Conservation (phyloP, 2,329 filamentous ascomycete genomes). For the Xylariaceae sp. region DNA sequence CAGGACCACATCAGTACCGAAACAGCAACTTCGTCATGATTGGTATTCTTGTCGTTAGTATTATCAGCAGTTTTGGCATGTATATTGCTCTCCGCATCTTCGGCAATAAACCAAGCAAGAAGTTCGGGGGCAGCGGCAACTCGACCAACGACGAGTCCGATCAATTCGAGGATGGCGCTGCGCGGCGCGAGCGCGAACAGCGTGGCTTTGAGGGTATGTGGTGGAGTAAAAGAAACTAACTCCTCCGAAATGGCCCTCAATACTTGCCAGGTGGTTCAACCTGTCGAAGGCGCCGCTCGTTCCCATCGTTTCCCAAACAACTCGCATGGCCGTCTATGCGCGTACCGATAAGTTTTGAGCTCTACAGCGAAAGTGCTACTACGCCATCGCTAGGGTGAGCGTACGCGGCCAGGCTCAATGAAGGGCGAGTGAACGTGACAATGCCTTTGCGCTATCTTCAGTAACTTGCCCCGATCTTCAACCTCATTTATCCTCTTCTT, state of each 20-base stretch:
- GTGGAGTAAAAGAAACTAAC: conserved; percentile 31
- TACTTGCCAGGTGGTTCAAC: conserved; percentile 34
- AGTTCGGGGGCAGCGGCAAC: conserved; percentile 35
- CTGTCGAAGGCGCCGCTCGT: conserved; percentile 27
- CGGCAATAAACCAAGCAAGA: conserved; percentile 48
- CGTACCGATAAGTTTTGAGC: conserved; percentile 24
- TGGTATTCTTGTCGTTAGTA: conserved; percentile 73
- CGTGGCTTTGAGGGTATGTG: conserved; percentile 49
- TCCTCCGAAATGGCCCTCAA: not conserved
- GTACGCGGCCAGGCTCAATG: conserved; percentile 20
- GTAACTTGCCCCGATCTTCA: conserved; percentile 21
- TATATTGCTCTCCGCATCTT: conserved; percentile 56
- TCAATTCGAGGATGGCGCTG: conserved; percentile 55
- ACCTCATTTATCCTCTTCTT: conserved; percentile 17
- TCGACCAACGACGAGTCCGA: conserved; percentile 37
- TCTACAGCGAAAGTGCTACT: conserved; percentile 35
- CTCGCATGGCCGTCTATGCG: conserved; percentile 27
- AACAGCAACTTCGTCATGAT: conserved; percentile 86
- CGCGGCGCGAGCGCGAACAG: conserved; percentile 51
- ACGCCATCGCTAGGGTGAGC: conserved; percentile 34
- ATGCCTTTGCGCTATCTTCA: conserved; percentile 38
- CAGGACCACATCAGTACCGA: conserved; percentile 65
- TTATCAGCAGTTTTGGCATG: conserved; percentile 66
- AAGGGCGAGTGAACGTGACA: conserved; percentile 29
- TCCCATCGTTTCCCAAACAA: conserved; percentile 13